phyloP scores from a whole-genome alignment of 257 asterid genomes.

The Capsicum chinense region DNA sequence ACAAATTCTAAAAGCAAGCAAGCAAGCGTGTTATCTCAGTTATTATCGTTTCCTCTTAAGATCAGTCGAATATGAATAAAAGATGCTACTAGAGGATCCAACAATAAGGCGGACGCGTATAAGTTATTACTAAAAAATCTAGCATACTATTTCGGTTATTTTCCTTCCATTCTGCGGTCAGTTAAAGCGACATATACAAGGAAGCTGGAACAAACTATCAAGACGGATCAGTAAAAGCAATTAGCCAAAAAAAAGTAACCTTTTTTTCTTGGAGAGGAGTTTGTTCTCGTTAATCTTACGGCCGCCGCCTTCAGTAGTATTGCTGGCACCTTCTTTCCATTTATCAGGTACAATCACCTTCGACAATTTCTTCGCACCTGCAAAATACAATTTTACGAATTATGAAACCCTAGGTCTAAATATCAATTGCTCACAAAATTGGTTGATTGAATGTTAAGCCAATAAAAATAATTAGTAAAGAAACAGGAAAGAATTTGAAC shows the following conservation, averaged over 20 bases:
- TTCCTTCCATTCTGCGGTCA: neutral
- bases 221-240: neutral
- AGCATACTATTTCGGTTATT: neutral
- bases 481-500: slow-evolving; percentile 2
- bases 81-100: neutral
- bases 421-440: neutral
- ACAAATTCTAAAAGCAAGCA: neutral
- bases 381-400: slow-evolving; percentile 7
- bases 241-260: slow-evolving; percentile 43
- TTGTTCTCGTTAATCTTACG: slow-evolving; percentile 99
- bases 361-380: slow-evolving; percentile 93
- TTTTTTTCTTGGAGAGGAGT: slow-evolving; percentile 85
- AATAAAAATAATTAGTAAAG: neutral
- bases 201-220: neutral
- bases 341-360: slow-evolving; percentile 98
- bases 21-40: neutral
- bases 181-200: neutral
- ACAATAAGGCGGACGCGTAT: neutral
- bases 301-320: slow-evolving; percentile 93
- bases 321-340: slow-evolving; percentile 94
- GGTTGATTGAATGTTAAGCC: neutral
- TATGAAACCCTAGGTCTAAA: slow-evolving; percentile 46
- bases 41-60: neutral
- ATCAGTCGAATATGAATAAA: neutral
- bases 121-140: neutral